Percentiles rank a stretch among this genome's conserved stretches.
Evolutionary conservation across 306 rosid genomes (phyloP).

Genomic region (Luffa acutangula): DNA sequence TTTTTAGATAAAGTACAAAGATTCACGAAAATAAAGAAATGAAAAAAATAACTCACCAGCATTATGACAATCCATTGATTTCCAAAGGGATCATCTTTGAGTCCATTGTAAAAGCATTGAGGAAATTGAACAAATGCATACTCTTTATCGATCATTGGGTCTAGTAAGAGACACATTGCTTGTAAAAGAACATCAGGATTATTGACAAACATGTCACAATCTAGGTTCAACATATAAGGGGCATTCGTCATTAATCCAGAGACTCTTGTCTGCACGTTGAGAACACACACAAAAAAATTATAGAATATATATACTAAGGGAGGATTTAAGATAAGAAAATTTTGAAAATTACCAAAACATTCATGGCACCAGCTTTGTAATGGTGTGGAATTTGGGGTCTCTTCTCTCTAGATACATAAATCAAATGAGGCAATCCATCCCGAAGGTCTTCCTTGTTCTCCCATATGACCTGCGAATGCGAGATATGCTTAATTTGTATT

Average conservation of each 20-base stretch:
- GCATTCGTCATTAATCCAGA: no score
- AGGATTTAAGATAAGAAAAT: not conserved
- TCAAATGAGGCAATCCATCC: slow-evolving; percentile 30
- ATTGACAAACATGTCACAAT: no score
- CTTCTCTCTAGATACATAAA: no score
- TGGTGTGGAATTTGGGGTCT: slow-evolving; percentile 30
- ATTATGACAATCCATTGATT: slow-evolving; percentile 13
- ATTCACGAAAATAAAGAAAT: not conserved
- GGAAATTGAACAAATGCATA: no score
- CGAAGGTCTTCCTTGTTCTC: slow-evolving; percentile 29
- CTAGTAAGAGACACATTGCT: no score
- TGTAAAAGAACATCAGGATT: no score
- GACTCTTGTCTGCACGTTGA: no score
- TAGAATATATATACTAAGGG: not conserved
- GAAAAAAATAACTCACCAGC: slow-evolving; percentile 18
- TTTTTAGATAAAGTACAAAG: not conserved
- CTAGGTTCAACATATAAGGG: no score
- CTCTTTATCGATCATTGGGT: no score
- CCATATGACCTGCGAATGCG: slow-evolving; percentile 32
- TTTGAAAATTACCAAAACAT: slow-evolving; percentile 26
- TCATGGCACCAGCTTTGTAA: slow-evolving; percentile 76
- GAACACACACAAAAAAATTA: slow-evolving; percentile 6
- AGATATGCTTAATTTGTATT: not conserved
- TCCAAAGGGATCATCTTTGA: slow-evolving; percentile 37
- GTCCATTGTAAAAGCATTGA: no score